Evolutionary conservation across 2,329 filamentous ascomycete species (phyloP), one percentile per base, ranked within the genome.

Genomic region (Xylariaceae sp.): DNA sequence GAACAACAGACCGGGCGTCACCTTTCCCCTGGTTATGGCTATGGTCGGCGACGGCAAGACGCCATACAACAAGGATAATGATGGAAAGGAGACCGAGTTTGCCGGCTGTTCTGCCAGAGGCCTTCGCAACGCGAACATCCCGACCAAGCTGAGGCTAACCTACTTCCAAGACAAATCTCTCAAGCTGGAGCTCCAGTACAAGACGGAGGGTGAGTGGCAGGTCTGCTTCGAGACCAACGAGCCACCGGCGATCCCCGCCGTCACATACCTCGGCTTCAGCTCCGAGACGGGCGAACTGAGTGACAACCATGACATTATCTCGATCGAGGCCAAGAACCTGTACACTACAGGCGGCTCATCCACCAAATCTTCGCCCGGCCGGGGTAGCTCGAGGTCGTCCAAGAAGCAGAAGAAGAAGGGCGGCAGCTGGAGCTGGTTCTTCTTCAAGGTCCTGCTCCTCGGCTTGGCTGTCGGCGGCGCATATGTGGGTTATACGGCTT

Each of bases 21-120:
- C 94, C 29, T 98, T 98, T 64, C 92, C 92, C 32, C 95, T 94
- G 56, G 83, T 98, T 52, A 95, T 96, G 89, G 90, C 89, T 43
- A 96, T 96, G 92, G 71, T 88, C 47, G 92, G 92, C 39, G 92
- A 98, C 58, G 90, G 92, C 42, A 70, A 87, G 56, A 94, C 83
- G 5, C 58, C 69, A 11, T 98, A 98, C 64, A 88, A 96, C 68
- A 88, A 95, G 67, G 79, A 80, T 50, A 89, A 89, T 52, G 92
- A 98, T 54, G 92, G 92, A 57, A 96, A 95, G 70, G 75, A 78
- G 37, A 88, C 85, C 51, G 92, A 98, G 64, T 70, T 95, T 41
- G 89, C 88, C 33, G 92, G 92, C 39, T 98, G 92, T 70, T 95
- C 90, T 62, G 90, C 89, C 37, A 79, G 92, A 39, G 90, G 90